Base-by-base conservation (phyloP, 352 stramenopile species). In the Aphanomyces stellatus region DNA sequence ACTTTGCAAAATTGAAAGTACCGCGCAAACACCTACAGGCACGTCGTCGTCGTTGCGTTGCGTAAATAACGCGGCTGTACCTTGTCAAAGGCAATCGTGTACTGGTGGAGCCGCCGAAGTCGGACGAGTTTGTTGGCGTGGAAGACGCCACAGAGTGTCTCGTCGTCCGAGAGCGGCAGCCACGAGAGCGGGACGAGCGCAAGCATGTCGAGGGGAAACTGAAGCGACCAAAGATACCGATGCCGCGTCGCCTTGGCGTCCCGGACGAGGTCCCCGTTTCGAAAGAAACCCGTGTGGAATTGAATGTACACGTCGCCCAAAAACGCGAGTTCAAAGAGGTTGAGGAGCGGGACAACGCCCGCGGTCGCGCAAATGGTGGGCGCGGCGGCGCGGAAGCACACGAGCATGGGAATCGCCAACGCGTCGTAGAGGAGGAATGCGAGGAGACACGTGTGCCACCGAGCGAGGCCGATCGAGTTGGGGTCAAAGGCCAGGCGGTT, bases 261-360 rank as follows among this genome's bases (percentile, higher is more conserved):
- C 8, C 78, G 76, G 30, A 90, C 69, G 25, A 90, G 71, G 35
- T 88, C 84, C 34, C 81, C 81, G 42, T 86, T 74, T 46, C 87
- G 75, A 53, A 86, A 90, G 74, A 85, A 88, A 6, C 81, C 79
- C 24, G 80, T 90, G 71, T 87, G 77, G 41, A 87, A 73, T 48
- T 85, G 79, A 22, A 90, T 76, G 69, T 89, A 89, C 24, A 88
- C 74, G 65, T 89, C 81, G 33, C 71, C 63, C 42, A 69, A 77
- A 56, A 89, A 89, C 15, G 84, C 42, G 8, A 82, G 8, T 62
- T 89, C 79, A 11, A 86, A 46, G 10, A 57, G 10, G 49, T 5
- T 33, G 13, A 40, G 25, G 10, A 57, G 22, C n/a, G 33, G 19
- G n/a, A n/a, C n/a, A n/a, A n/a, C n/a, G 19, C 37, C 30, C 8